phyloP scores from a whole-genome alignment of 768 basidiomycete species.

The Mycena galopus region DNA sequence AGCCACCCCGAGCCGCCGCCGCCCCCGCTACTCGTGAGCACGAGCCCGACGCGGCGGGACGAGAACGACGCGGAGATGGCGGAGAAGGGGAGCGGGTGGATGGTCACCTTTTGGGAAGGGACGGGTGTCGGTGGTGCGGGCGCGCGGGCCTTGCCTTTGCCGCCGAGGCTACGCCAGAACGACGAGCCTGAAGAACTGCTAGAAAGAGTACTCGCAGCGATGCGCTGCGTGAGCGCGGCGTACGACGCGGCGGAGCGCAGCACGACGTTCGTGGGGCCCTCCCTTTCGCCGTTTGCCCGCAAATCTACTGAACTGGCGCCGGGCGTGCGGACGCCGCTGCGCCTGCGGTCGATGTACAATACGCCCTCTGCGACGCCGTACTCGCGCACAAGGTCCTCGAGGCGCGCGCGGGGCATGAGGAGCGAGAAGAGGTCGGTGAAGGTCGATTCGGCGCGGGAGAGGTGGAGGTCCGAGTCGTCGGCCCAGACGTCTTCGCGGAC shows the following conservation, averaged over 20 bases:
- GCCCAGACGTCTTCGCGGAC: slow-evolving; percentile 83
- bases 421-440: slow-evolving; percentile 86
- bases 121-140: neutral
- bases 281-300: neutral
- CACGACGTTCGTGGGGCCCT: slow-evolving; percentile 24
- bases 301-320: too few species aligned
- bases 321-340: too few species aligned
- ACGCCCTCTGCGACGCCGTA: slow-evolving; percentile 57
- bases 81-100: slow-evolving; percentile 53
- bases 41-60: slow-evolving; percentile 57
- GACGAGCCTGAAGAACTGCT: slow-evolving; percentile 18
- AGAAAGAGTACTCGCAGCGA: slow-evolving; percentile 1
- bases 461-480: slow-evolving; percentile 81
- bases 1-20: slow-evolving; percentile 4
- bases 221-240: slow-evolving; percentile 23
- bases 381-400: slow-evolving; percentile 77
- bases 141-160: slow-evolving; percentile 23
- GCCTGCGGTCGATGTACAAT: slow-evolving; percentile 44
- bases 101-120: slow-evolving; percentile 34
- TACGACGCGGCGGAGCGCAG: slow-evolving; percentile 36
- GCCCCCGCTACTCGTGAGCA: slow-evolving; percentile 45
- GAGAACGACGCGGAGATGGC: slow-evolving; percentile 57
- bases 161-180: slow-evolving; percentile 28
- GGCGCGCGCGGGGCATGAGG: slow-evolving; percentile 76
- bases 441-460: slow-evolving; percentile 73